Percentiles rank a stretch among this genome's conserved stretches.
Conservation (phyloP, 176 grass and related monocot genomes). For the Pontederia crassipes region DNA sequence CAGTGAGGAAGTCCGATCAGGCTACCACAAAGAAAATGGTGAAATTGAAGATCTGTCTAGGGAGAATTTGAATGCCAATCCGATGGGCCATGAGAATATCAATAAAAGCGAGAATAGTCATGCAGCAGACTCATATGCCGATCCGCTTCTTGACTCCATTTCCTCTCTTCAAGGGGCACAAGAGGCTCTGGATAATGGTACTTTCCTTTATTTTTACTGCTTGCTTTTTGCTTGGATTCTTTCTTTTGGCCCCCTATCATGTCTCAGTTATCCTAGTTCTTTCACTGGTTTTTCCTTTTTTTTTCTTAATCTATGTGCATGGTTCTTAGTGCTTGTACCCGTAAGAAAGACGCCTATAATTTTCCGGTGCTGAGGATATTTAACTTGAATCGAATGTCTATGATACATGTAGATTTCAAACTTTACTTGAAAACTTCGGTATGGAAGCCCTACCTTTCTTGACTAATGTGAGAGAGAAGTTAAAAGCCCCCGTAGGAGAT, state of each 20-base stretch:
- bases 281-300: too few relatives aligned
- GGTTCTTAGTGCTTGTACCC: neutral
- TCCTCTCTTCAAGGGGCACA: conserved; percentile 57
- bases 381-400: too few relatives aligned
- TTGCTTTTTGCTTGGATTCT: neutral
- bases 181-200: conserved; percentile 54
- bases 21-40: conserved; percentile 23
- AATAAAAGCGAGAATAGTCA: conserved; percentile 43
- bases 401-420: too few relatives aligned
- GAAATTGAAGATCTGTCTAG: conserved; percentile 22
- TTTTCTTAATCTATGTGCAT: neutral
- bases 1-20: conserved; percentile 33
- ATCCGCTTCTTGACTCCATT: conserved; percentile 47
- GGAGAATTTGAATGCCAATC: conserved; percentile 14
- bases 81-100: conserved; percentile 22
- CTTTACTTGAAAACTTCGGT: too few relatives aligned
- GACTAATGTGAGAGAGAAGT: too few relatives aligned
- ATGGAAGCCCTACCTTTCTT: too few relatives aligned
- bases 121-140: conserved; percentile 30
- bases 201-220: neutral
- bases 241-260: neutral
- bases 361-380: too few relatives aligned
- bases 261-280: neutral
- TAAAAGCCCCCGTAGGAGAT: too few relatives aligned
- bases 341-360: too few relatives aligned